phyloP scores from a whole-genome alignment of 495 filamentous ascomycete genomes.

The Neurospora intermedia region DNA sequence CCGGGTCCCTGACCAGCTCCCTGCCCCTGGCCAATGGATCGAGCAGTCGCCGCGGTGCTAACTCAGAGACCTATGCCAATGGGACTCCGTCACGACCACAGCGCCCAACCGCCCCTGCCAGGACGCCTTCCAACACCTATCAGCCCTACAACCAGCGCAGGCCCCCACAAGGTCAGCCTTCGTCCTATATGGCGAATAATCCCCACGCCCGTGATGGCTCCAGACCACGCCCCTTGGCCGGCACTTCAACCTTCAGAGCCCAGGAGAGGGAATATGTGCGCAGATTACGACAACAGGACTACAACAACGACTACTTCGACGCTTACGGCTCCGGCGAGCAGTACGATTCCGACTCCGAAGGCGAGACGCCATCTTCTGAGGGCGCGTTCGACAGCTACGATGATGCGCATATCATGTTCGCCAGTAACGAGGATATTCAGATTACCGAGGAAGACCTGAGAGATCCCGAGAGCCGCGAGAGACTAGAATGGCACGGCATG shows the following conservation, averaged over 20 bases:
- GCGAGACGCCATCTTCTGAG: slow-evolving; percentile 70
- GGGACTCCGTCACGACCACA: slow-evolving; percentile 19
- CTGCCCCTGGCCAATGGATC: slow-evolving; percentile 19
- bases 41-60: slow-evolving; percentile 17
- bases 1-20: slow-evolving; percentile 24
- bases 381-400: slow-evolving; percentile 77
- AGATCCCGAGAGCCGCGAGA: slow-evolving; percentile 78
- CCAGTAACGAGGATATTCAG: slow-evolving; percentile 71
- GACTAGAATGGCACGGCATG: slow-evolving; percentile 98
- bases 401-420: slow-evolving; percentile 84
- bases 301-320: slow-evolving; percentile 68
- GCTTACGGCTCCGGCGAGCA: slow-evolving; percentile 53
- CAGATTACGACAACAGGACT: slow-evolving; percentile 43
- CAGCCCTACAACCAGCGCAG: slow-evolving; percentile 32
- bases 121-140: slow-evolving; percentile 41
- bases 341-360: slow-evolving; percentile 82
- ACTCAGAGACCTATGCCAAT: slow-evolving; percentile 14
- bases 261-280: slow-evolving; percentile 39
- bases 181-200: slow-evolving; percentile 40
- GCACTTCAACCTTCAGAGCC: slow-evolving; percentile 51
- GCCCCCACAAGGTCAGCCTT: slow-evolving; percentile 17
- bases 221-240: slow-evolving; percentile 61
- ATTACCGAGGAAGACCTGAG: slow-evolving; percentile 81
- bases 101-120: slow-evolving; percentile 24
- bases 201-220: slow-evolving; percentile 69